Evolutionary conservation across 2,329 filamentous ascomycete species (phyloP).

Genomic region (Triangularia setosa): DNA sequence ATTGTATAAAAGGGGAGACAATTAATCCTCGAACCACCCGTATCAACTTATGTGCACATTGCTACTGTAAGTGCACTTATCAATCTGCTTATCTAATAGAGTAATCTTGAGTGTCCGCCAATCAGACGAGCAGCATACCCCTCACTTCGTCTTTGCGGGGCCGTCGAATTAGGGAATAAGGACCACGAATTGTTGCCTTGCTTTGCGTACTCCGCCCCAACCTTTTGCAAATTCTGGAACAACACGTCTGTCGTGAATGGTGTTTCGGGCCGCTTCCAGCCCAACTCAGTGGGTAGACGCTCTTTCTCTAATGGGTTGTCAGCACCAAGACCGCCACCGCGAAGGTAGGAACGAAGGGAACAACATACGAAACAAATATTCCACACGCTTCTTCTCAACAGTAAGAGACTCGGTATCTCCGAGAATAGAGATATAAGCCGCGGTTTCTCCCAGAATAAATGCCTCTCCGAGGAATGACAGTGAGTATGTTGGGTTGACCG

Average conservation of each 20-base stretch:
- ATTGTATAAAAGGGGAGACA: too few species aligned
- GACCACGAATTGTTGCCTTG: neutral
- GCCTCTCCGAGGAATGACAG: conserved; percentile 40
- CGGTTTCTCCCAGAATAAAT: conserved; percentile 49
- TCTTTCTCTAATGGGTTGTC: conserved; percentile 20
- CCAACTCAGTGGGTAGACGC: conserved; percentile 21
- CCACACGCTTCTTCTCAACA: conserved; percentile 38
- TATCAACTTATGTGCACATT: too few species aligned
- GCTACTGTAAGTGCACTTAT: too few species aligned
- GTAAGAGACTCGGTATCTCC: conserved; percentile 40
- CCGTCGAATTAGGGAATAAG: neutral
- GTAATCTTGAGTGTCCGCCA: too few species aligned
- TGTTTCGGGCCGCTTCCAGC: conserved; percentile 17
- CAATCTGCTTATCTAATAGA: too few species aligned
- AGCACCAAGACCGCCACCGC: neutral
- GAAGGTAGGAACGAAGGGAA: neutral
- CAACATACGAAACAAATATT: conserved; percentile 44
- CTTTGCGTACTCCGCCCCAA: neutral
- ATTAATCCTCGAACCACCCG: too few species aligned
- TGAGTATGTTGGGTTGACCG: conserved; percentile 46
- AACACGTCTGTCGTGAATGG: neutral
- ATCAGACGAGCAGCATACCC: neutral
- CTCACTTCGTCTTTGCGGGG: neutral
- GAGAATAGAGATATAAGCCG: conserved; percentile 47
- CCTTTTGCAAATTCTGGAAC: neutral